These are phyloP conservation scores for Scleroderma citrinum DNA, from an alignment of 768 basidiomycete species.

Conservation along the genomic window DNA sequence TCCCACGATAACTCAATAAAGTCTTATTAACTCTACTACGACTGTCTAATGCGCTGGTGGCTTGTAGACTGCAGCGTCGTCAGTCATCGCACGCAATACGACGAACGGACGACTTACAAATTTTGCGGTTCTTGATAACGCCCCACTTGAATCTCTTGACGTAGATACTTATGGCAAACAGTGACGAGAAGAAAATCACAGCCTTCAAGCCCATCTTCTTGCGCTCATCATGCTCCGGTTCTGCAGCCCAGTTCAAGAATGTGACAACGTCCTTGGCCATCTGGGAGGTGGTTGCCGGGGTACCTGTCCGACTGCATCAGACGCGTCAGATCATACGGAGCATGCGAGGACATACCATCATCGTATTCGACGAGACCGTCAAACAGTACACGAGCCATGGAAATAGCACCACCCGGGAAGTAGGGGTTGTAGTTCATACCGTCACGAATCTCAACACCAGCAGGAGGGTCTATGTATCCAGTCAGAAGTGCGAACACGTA, in stretches of 20 bases:
- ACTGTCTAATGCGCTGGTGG: slow-evolving; percentile 33
- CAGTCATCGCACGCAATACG: neutral
- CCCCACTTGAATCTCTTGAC: slow-evolving; percentile 97
- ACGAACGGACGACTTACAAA: slow-evolving; percentile 47
- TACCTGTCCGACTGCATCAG: slow-evolving; percentile 44
- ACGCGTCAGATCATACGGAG: neutral
- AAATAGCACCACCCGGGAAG: slow-evolving; percentile 98
- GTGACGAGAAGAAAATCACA: slow-evolving; percentile 83
- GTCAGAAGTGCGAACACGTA: slow-evolving; percentile 97
- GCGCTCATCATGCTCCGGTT: slow-evolving; percentile 96
- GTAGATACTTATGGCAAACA: slow-evolving; percentile 77
- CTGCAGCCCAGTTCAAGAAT: slow-evolving; percentile 95
- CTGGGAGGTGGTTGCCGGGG: slow-evolving; percentile 93
- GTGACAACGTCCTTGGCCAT: slow-evolving; percentile 99
- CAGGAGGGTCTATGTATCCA: slow-evolving; percentile 94
- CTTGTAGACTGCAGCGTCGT: slow-evolving; percentile 31
- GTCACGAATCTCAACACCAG: slow-evolving; percentile 90
- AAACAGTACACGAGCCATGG: slow-evolving; percentile 95
- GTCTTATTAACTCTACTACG: slow-evolving; percentile 19
- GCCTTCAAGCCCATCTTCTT: slow-evolving; percentile 97
- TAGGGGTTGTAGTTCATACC: slow-evolving; percentile 99
- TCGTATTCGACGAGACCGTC: slow-evolving; percentile 96
- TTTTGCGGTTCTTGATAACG: slow-evolving; percentile 88
- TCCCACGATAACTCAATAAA: neutral
- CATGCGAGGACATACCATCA: slow-evolving; percentile 54